Evolutionary conservation across 75 land plant species (phyloP).

Genomic region (Selaginella tamariscina): DNA sequence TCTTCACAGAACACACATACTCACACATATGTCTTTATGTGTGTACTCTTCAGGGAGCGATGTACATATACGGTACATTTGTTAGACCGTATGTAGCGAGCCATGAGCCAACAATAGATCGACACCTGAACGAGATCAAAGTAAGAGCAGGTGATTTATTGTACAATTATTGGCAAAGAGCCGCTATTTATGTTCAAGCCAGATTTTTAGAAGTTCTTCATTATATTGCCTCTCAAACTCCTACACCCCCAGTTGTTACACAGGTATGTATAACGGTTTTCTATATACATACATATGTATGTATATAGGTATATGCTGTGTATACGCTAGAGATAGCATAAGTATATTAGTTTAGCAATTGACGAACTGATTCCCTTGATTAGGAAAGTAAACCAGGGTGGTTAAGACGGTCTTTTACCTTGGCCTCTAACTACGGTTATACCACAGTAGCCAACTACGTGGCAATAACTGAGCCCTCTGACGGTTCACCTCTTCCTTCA

Average conservation of each 20-base stretch:
- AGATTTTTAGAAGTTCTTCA: constrained; percentile 56
- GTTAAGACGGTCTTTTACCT: neutral
- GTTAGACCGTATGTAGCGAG: constrained; percentile 55
- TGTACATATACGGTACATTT: constrained; percentile 61
- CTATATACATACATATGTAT: too few species aligned
- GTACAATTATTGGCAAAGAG: constrained; percentile 42
- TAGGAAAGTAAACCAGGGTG: neutral
- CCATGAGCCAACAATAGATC: constrained; percentile 81
- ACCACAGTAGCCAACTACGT: neutral
- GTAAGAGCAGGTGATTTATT: constrained; percentile 62
- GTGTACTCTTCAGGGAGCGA: constrained; percentile 88
- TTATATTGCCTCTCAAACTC: constrained; percentile 63
- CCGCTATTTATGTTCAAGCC: constrained; percentile 50
- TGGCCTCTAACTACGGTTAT: neutral
- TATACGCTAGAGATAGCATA: too few species aligned
- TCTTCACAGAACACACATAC: too few species aligned
- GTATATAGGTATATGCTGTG: too few species aligned
- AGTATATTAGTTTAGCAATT: too few species aligned
- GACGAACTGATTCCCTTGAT: neutral
- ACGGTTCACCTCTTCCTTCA: neutral
- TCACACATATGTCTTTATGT: too few species aligned
- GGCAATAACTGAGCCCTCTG: neutral
- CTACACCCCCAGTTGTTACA: constrained; percentile 22
- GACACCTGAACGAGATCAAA: constrained; percentile 61
- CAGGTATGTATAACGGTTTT: neutral